A percentile compares a stretch with the other conserved stretches of the same genome.
Conservation (phyloP, 805 yeast genomes). For the Saccharomycopsis amapae region DNA sequence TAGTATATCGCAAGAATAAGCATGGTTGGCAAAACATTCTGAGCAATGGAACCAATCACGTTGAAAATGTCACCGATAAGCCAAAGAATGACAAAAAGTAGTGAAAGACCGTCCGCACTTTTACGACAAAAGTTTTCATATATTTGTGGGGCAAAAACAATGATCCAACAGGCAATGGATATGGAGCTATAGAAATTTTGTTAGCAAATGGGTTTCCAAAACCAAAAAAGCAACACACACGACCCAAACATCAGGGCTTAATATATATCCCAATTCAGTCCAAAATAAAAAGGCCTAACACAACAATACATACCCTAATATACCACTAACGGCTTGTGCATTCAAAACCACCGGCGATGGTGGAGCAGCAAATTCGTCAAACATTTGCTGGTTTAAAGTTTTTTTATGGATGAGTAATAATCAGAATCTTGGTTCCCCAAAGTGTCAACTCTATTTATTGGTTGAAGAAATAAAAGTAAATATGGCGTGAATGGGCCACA, state of each 20-base stretch:
- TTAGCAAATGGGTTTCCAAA: background rate
- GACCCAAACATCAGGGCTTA: no score
- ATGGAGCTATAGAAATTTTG: slow-evolving; percentile 49
- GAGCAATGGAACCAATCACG: slow-evolving; percentile 83
- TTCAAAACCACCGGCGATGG: slow-evolving; percentile 61
- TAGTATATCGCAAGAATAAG: slow-evolving; percentile 85
- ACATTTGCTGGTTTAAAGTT: background rate
- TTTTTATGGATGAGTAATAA: background rate
- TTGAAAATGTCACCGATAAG: slow-evolving; percentile 90
- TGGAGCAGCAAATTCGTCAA: slow-evolving; percentile 35
- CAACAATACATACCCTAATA: slow-evolving; percentile 40
- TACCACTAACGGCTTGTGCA: slow-evolving; percentile 69
- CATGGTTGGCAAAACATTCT: slow-evolving; percentile 93
- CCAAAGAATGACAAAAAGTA: slow-evolving; percentile 85
- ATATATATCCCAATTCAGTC: no score
- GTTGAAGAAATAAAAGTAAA: no score
- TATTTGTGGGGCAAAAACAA: slow-evolving; percentile 94
- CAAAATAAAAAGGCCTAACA: background rate
- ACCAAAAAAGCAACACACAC: no score
- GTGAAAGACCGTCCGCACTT: slow-evolving; percentile 83
- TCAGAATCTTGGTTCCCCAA: no score
- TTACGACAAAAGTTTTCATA: slow-evolving; percentile 84
- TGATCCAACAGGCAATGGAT: slow-evolving; percentile 95
- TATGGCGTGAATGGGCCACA: no score
- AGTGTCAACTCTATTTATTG: no score